Percentiles rank a stretch among this genome's conserved stretches.
These are phyloP conservation scores for Erigeron philadelphicus DNA, from an alignment of 140 eudicot genomes.

Conservation along the genomic window DNA sequence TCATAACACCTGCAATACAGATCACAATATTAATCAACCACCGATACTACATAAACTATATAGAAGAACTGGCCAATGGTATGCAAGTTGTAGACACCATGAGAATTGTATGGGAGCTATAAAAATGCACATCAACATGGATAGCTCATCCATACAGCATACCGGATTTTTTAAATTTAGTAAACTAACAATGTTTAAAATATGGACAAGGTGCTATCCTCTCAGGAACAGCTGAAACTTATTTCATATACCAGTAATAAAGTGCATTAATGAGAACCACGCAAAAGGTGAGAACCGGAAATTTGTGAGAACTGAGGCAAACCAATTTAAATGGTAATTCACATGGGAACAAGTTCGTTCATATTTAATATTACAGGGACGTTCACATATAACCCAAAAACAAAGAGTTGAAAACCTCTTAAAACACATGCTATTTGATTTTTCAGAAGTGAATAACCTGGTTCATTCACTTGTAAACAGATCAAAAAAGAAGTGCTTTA, in stretches of 20 bases:
- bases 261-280: no score
- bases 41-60: background rate
- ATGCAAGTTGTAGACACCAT: background rate
- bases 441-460: no score
- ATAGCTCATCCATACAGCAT: background rate
- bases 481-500: no score
- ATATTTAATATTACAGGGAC: no score
- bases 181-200: background rate
- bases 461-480: no score
- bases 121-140: background rate
- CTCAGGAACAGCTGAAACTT: background rate
- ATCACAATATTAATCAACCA: background rate
- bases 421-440: no score
- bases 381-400: no score
- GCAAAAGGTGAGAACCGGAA: no score
- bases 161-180: background rate
- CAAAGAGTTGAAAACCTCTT: no score
- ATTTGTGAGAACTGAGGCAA: no score
- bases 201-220: background rate
- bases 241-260: background rate
- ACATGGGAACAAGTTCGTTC: no score
- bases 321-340: no score
- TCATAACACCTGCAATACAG: constrained; percentile 60
- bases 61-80: background rate
- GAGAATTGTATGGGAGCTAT: background rate